These are phyloP conservation scores for Colletotrichum melonis DNA, from an alignment of 2,329 filamentous ascomycete genomes.

Conservation along the genomic window DNA sequence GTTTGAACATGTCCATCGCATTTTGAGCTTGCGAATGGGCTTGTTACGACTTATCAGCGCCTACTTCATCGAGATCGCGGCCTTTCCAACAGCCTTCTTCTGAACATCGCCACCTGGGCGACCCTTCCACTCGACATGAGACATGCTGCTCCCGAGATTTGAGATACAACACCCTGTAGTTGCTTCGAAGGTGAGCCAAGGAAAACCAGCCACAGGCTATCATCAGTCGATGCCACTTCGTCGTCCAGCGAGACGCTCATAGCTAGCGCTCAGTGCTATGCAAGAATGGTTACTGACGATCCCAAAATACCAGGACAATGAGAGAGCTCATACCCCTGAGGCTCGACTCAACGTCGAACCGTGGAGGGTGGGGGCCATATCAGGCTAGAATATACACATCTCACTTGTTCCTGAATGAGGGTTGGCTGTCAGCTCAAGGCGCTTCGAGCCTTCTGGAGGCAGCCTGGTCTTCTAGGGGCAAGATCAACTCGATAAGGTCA, in stretches of 20 bases:
- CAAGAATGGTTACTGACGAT: neutral
- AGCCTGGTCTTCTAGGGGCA: conserved; percentile 15
- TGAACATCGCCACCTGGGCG: neutral
- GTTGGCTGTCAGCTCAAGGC: conserved; percentile 5
- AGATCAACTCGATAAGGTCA: conserved; percentile 7
- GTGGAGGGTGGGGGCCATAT: conserved; percentile 1
- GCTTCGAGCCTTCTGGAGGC: neutral
- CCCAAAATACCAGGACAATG: neutral
- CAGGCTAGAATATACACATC: neutral
- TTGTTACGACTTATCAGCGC: neutral
- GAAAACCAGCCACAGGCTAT: conserved; percentile 6
- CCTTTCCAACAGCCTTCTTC: neutral
- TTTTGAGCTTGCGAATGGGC: neutral
- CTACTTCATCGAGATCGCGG: neutral
- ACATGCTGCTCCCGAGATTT: neutral
- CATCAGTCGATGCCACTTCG: neutral
- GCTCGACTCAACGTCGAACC: neutral
- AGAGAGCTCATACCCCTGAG: neutral
- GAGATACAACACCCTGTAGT: neutral
- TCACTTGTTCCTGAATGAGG: conserved; percentile 17
- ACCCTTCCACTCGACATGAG: neutral
- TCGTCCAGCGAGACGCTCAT: conserved; percentile 19
- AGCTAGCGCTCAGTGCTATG: conserved; percentile 9
- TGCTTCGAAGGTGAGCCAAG: neutral
- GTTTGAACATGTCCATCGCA: neutral